Evolutionary conservation across 2,329 filamentous ascomycete species (phyloP), one percentile per base, ranked within the genome.

Genomic region (Neopestalotiopsis sp.): DNA sequence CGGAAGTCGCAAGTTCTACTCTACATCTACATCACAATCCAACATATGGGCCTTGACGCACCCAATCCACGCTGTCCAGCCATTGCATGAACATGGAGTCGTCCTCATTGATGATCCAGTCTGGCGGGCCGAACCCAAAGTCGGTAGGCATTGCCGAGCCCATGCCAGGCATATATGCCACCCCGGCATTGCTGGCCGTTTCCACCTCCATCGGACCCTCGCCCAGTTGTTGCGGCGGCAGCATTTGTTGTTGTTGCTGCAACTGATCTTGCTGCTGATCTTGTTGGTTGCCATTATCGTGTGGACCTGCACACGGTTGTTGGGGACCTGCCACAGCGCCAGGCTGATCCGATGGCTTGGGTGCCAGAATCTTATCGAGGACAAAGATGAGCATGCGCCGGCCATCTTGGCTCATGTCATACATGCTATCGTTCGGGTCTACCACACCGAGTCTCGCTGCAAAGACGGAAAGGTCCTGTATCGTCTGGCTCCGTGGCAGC

Each of bases 381-480:
- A 81, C 79, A 57, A 75, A 75, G 6, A 75, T 77, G 67, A 81
- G 78, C 24, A 79, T 75, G 70, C 76, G 79, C 17, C 76, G 74
- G 0, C 79, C 79, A 64, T 79, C 78, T 57, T 79, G 75, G 62
- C 79, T 79, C 61, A 79, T 73, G 12, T 71, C 71, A 63, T 75
- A 77, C 3, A 74, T 74, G 45, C 77, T 77, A 30, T 79, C 78
- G 0, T 71, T 69, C 5, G 75, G 77, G 32, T 79, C 76, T 14
- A 79, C 73, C 2, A 76, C 72, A 2, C 75, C 78, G 7, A 81
- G 71, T n/a, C 76, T 67, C 28, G 77, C 74, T 13, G 78, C 79
- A 58, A 81, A 80, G 4, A 80, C 76, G 14, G 79, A 76, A 14
- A 81, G 70, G 65, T 80, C 76, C 69, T 80, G 79, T 24, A 81